Conservation (phyloP, 352 stramenopile genomes). For the Phytophthora pistaciae region DNA sequence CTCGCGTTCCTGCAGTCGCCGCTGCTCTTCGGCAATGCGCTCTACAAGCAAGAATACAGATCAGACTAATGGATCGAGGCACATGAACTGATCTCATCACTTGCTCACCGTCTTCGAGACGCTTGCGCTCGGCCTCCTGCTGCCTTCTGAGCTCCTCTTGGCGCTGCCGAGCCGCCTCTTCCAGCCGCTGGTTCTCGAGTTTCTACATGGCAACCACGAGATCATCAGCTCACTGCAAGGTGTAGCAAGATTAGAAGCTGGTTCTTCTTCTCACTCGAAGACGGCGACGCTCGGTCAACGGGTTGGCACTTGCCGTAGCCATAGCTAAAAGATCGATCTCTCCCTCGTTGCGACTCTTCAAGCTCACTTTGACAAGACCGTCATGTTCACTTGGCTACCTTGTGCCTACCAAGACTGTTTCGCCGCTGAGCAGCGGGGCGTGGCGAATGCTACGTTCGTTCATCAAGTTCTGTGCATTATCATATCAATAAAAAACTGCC, state of each 20-base stretch:
- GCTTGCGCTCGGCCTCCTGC: slow-evolving; percentile 56
- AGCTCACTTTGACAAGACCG: background rate
- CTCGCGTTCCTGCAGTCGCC: slow-evolving; percentile 41
- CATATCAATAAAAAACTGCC: slow-evolving; percentile 30
- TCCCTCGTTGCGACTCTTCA: slow-evolving; percentile 19
- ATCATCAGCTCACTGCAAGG: slow-evolving; percentile 1
- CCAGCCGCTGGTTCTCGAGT: slow-evolving; percentile 75
- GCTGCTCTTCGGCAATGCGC: slow-evolving; percentile 44
- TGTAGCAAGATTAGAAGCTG: background rate
- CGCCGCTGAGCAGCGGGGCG: too few relatives aligned
- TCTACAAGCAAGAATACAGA: slow-evolving; percentile 32
- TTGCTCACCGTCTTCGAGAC: slow-evolving; percentile 52
- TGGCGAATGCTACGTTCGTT: background rate
- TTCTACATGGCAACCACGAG: slow-evolving; percentile 45
- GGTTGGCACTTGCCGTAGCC: slow-evolving; percentile 25
- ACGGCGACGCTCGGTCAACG: slow-evolving; percentile 47
- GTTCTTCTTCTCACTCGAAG: slow-evolving; percentile 38
- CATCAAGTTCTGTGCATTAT: slow-evolving; percentile 3
- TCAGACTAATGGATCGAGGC: background rate
- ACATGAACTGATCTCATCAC: background rate
- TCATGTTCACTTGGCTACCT: background rate
- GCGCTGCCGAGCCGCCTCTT: slow-evolving; percentile 56
- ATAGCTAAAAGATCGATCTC: background rate
- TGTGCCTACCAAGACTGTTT: too few relatives aligned
- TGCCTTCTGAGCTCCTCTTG: slow-evolving; percentile 54